phyloP scores from a whole-genome alignment of 1,284 basidiomycete species.

The Kwoniella shivajii region DNA sequence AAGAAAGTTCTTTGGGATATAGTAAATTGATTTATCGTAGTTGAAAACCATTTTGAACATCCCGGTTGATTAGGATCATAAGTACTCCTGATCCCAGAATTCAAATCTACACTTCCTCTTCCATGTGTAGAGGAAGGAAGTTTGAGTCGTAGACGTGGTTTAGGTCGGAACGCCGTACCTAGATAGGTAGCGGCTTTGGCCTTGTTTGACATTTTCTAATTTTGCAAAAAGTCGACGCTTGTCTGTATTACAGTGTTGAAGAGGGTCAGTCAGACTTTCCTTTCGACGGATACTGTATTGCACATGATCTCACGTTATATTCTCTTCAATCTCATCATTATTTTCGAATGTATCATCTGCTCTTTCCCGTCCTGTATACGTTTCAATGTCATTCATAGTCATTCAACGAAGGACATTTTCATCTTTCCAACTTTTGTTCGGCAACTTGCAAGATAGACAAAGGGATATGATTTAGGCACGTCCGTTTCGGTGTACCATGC shows the following conservation, averaged over 20 bases:
- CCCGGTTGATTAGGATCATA: slow-evolving; percentile 29
- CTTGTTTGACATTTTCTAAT: slow-evolving; percentile 10
- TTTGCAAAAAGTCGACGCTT: not conserved
- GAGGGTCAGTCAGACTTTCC: not conserved
- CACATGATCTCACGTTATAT: no score
- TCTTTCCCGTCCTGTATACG: no score
- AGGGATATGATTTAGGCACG: not conserved
- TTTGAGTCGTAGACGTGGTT: not conserved
- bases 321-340: no score
- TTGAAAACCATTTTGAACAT: slow-evolving; percentile 49
- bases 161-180: not conserved
- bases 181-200: slow-evolving; percentile 6
- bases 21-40: slow-evolving; percentile 29
- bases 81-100: not conserved
- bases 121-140: not conserved
- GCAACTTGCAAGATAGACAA: no score
- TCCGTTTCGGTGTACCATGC: not conserved
- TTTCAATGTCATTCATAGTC: no score
- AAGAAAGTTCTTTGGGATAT: slow-evolving; percentile 20
- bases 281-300: not conserved
- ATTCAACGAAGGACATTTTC: no score
- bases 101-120: no score
- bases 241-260: no score
- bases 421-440: no score
- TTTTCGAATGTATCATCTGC: no score